Base-by-base conservation (phyloP, 805 yeast species). In the Ogataea corticis region DNA sequence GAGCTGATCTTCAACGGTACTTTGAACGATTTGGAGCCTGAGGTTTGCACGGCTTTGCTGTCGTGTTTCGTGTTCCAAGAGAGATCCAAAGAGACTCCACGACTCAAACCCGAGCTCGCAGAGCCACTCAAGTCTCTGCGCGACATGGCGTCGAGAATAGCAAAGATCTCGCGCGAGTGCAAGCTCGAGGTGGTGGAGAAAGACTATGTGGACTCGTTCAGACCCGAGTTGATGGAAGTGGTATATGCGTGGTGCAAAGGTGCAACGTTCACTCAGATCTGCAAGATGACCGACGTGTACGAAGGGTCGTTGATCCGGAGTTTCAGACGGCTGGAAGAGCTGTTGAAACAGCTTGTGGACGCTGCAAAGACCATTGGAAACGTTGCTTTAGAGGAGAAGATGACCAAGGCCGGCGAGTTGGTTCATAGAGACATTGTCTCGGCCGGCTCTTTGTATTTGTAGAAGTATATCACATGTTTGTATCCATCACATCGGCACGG, bases 11-110 rank as follows among this genome's bases (percentile, higher is more conserved):
- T 94, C 75, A 91, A 91, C 63, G 98, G 98, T 78, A 86, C 87
- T 18, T 94, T 94, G 71, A 89, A 83, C 57, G 96, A 89, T 41
- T 72, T 94, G 49, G 75, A 82, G 4, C 84, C 96, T 2, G 96
- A 87, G 57, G 97, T 90, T 64, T 83, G 95, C 66, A 97, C 97
- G 11, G 88, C 97, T 0, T 69, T 94, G 42, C 68, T 94, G 42
- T 90, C 97, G 30, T 90, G 97, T 69, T 94, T 92, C 67, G 97
- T 95, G 4, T 94, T 94, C 78, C 97, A 94, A 66, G 99, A 95
- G 63, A 80, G 95, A 60, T 87, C 96, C 33, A 90, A 90, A 62
- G 96, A 87, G 61, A 77, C 82, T 0, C 94, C 96, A 42, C 79
- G 92, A 54, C 72, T 94, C 56, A 82, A 87, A 56, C 90, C 96